These are phyloP conservation scores for Parietaria judaica DNA, from an alignment of 306 rosid genomes.

Conservation along the genomic window DNA sequence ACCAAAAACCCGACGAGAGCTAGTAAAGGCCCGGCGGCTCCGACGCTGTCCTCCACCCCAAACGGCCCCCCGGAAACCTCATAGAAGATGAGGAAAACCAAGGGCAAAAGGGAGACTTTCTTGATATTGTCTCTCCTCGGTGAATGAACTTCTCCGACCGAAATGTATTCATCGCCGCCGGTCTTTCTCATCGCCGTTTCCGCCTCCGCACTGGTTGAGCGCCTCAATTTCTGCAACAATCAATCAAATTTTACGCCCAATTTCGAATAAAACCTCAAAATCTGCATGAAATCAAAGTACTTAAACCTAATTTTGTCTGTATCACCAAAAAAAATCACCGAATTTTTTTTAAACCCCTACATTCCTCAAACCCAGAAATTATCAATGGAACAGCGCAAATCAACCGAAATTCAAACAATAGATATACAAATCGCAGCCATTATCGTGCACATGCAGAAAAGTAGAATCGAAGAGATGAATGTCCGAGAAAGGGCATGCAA, in stretches of 20 bases:
- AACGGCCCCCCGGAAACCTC: constrained; percentile 98
- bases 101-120: constrained; percentile 70
- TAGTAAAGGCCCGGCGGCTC: constrained; percentile 86
- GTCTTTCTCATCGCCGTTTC: constrained; percentile 45
- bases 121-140: constrained; percentile 30
- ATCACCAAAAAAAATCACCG: too few relatives aligned
- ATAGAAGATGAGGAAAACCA: constrained; percentile 84
- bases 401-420: background rate
- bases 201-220: constrained; percentile 31
- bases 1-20: constrained; percentile 73
- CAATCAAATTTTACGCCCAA: background rate
- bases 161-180: constrained; percentile 16
- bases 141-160: constrained; percentile 42
- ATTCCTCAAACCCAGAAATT: too few relatives aligned
- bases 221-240: constrained; percentile 50
- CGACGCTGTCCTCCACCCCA: constrained; percentile 78
- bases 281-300: background rate
- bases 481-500: background rate
- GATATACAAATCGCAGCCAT: background rate
- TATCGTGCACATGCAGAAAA: too few relatives aligned
- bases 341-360: too few relatives aligned
- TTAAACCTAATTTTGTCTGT: too few relatives aligned
- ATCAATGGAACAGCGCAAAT: background rate
- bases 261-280: background rate
- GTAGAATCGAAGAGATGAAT: too few relatives aligned